phyloP scores from a whole-genome alignment of 495 filamentous ascomycete genomes.

The Annulohypoxylon bovei region DNA sequence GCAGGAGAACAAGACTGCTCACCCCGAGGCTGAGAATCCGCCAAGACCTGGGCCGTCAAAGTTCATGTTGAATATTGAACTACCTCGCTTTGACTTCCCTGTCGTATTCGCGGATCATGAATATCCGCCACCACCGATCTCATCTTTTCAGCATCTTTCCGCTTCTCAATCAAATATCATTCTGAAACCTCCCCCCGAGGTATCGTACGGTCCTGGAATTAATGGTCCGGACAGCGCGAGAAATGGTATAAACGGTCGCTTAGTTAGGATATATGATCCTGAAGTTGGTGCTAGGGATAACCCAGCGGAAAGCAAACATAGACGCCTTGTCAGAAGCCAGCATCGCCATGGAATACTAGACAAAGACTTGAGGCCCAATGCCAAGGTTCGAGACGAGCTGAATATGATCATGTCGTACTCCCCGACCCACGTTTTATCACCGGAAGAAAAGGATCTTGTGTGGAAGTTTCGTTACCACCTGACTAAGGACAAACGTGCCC shows the following conservation, averaged over 20 bases:
- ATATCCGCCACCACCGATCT: slow-evolving; percentile 85
- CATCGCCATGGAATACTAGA: slow-evolving; percentile 93
- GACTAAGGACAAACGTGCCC: slow-evolving; percentile 88
- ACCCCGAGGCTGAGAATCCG: slow-evolving; percentile 57
- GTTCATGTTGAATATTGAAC: slow-evolving; percentile 85
- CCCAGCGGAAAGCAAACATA: slow-evolving; percentile 94
- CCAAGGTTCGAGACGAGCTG: slow-evolving; percentile 93
- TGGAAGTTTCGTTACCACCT: slow-evolving; percentile 98
- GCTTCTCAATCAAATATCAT: slow-evolving; percentile 72
- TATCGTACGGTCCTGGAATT: slow-evolving; percentile 85
- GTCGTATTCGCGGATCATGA: slow-evolving; percentile 95
- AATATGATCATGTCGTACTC: slow-evolving; percentile 92
- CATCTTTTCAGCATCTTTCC: slow-evolving; percentile 70
- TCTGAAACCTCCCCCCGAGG: slow-evolving; percentile 80
- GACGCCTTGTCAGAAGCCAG: slow-evolving; percentile 83
- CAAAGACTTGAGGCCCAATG: slow-evolving; percentile 92
- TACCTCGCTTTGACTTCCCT: slow-evolving; percentile 95
- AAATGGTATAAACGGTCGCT: slow-evolving; percentile 61
- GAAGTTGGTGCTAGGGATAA: slow-evolving; percentile 90
- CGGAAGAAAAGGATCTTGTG: slow-evolving; percentile 92
- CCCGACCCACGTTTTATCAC: slow-evolving; percentile 84
- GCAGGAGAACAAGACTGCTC: slow-evolving; percentile 38
- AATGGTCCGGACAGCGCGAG: slow-evolving; percentile 67
- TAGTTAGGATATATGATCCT: slow-evolving; percentile 91
- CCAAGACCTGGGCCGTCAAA: slow-evolving; percentile 59